phyloP scores from a whole-genome alignment of 495 filamentous ascomycete genomes.

The Penicillium antarcticum region DNA sequence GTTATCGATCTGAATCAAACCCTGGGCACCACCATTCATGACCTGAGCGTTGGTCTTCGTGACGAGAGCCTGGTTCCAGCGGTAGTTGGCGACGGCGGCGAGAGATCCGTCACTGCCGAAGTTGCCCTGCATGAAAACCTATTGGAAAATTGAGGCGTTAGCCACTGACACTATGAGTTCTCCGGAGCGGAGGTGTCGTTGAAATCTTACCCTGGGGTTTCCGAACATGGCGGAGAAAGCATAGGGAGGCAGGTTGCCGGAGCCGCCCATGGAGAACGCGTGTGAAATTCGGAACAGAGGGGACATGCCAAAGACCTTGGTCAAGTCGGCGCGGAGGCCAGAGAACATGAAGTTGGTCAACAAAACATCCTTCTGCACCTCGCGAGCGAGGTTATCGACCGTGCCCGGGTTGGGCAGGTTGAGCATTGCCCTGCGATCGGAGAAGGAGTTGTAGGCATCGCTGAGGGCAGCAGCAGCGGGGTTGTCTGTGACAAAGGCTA shows the following conservation, averaged over 20 bases:
- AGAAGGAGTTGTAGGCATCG: conserved; percentile 80
- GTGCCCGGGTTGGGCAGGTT: conserved; percentile 89
- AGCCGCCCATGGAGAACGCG: conserved; percentile 86
- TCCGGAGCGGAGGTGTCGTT: neutral
- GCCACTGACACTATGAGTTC: neutral
- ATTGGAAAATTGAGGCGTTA: conserved; percentile 7
- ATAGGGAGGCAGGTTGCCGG: conserved; percentile 81
- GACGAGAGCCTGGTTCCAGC: conserved; percentile 71
- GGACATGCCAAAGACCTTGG: conserved; percentile 87
- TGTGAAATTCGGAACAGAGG: conserved; percentile 97
- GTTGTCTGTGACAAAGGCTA: conserved; percentile 70
- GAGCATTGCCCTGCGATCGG: conserved; percentile 77
- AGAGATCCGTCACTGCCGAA: conserved; percentile 86
- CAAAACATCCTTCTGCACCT: conserved; percentile 93
- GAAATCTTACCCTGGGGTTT: conserved; percentile 72
- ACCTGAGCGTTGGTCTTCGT: conserved; percentile 85
- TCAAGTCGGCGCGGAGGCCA: conserved; percentile 90
- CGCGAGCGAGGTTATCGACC: conserved; percentile 84
- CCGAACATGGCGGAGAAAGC: conserved; percentile 92
- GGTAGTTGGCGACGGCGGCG: conserved; percentile 82
- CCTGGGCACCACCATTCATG: conserved; percentile 58
- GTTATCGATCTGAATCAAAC: conserved; percentile 85
- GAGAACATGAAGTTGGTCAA: conserved; percentile 93
- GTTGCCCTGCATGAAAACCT: conserved; percentile 95
- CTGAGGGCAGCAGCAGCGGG: conserved; percentile 62